Evolutionary conservation across 2,329 filamentous ascomycete species (phyloP).

Genomic region (Pleomassaria siparia): DNA sequence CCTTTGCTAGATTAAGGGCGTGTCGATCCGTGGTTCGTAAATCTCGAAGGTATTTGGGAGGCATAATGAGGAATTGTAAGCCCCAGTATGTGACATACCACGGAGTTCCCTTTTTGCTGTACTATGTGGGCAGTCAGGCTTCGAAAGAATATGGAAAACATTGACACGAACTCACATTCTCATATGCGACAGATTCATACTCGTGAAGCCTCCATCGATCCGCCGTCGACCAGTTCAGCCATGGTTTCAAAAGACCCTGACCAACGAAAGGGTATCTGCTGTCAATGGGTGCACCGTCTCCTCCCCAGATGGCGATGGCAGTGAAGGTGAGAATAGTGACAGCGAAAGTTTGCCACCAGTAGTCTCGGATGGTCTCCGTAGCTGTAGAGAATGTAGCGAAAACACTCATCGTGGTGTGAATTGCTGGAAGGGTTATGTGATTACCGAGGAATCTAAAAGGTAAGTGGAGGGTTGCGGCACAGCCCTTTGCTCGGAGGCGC

Average conservation of each 20-base stretch:
- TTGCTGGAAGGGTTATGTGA: too few relatives aligned
- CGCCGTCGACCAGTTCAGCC: slow-evolving; percentile 5
- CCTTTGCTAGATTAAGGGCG: slow-evolving; percentile 4
- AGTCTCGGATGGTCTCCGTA: neutral
- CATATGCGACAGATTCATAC: slow-evolving; percentile 1
- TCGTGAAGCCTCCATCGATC: slow-evolving; percentile 7
- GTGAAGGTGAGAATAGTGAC: neutral
- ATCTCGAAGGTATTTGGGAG: slow-evolving; percentile 4
- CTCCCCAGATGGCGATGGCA: neutral
- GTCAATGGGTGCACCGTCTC: slow-evolving; percentile 3
- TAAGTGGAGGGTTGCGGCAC: neutral
- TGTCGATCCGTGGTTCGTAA: slow-evolving; percentile 4
- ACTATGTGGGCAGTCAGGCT: neutral
- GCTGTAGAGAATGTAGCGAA: neutral
- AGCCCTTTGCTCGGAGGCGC: slow-evolving; percentile 4
- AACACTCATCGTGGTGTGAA: neutral
- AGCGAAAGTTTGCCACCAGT: neutral
- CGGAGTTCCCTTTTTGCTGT: slow-evolving; percentile 3
- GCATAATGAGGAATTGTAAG: slow-evolving; percentile 4
- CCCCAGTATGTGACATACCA: slow-evolving; percentile 7
- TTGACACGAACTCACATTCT: neutral
- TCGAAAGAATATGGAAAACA: neutral
- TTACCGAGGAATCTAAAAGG: neutral
- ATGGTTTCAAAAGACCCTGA: slow-evolving; percentile 4
- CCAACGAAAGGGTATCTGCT: slow-evolving; percentile 2